Base-by-base conservation (phyloP, 768 basidiomycete species). In the Leucocoprinus leucothites region DNA sequence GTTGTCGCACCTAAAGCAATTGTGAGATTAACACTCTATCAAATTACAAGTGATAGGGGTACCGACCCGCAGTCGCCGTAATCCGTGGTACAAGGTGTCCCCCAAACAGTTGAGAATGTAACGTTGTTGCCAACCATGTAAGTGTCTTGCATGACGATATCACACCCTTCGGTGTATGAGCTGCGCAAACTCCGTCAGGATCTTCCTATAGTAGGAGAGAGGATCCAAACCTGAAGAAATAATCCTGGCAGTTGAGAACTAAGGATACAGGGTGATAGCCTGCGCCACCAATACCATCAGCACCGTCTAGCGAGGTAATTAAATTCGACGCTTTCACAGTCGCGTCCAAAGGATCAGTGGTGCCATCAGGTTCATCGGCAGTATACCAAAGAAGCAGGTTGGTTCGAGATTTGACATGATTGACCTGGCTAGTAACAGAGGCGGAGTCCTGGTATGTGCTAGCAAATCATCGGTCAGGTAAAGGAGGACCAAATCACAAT, bases 361-460 rank as follows among this genome's bases (percentile, higher is more conserved):
- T 84, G 36, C 87, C 87, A 60, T 89, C 87, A 0, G 84, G 86
- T 66, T 90, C 87, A 59, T 90, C 86, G 0, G 76, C 85, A 1
- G 86, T 88, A 67, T 89, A 89, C 84, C 85, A 87, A 1, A 86
- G 68, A 14, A 91, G 73, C 24, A 92, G 76, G 59, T 89, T 91
- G 0, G 82, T 75, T 1, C 85, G 77, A 31, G 78, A 74, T 61
- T 87, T 88, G 69, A 91, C 77, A 35, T 69, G 69, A 56, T 85
- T 82, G 18, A 92, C 89, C 70, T 93, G 81, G 53, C 81, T 78
- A 1, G 75, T 81, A 24, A 91, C 84, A 1, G 79, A 74, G 5
- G 81, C 77, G 7, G 69, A 60, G 66, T 91, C 84, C 77, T 76
- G 81, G 70, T 90, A 91, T 3, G 80, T 80, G 62, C 83, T 79